Percentiles rank a stretch among this genome's conserved stretches.
phyloP scores from a whole-genome alignment of 73 alveolate species.

The Diophrys appendiculata region DNA sequence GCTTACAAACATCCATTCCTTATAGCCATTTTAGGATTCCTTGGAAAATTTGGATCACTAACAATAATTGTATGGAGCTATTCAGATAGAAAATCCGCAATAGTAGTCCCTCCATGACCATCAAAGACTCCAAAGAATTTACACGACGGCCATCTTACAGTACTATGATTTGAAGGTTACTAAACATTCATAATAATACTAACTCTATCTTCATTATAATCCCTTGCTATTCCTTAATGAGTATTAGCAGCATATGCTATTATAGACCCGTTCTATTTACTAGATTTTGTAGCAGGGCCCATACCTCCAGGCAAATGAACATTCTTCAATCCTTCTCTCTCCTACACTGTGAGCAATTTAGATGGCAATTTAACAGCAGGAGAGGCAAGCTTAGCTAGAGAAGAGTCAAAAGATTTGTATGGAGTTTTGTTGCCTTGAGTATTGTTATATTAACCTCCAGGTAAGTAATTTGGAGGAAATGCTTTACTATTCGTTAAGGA shows the following conservation, averaged over 20 bases:
- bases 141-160: constrained; percentile 61
- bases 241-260: constrained; percentile 96
- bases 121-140: constrained; percentile 69
- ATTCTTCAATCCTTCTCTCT: too few species aligned
- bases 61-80: constrained; percentile 62
- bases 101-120: constrained; percentile 71
- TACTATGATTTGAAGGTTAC: constrained; percentile 57
- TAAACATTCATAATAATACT: constrained; percentile 62
- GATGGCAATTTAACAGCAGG: too few species aligned
- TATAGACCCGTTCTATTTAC: constrained; percentile 78
- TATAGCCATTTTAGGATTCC: constrained; percentile 67
- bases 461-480: too few species aligned
- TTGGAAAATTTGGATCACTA: constrained; percentile 64
- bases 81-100: constrained; percentile 70
- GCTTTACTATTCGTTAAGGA: too few species aligned
- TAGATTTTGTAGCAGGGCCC: constrained; percentile 78
- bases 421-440: too few species aligned
- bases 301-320: too few species aligned
- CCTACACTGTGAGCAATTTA: too few species aligned
- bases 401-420: too few species aligned
- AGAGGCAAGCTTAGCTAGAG: too few species aligned
- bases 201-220: constrained; percentile 80
- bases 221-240: constrained; percentile 86
- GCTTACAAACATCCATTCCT: constrained; percentile 67
- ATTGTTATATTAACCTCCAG: too few species aligned